These are phyloP conservation scores for Sedum album DNA, from an alignment of 164 flowering plant species.

Conservation along the genomic window DNA sequence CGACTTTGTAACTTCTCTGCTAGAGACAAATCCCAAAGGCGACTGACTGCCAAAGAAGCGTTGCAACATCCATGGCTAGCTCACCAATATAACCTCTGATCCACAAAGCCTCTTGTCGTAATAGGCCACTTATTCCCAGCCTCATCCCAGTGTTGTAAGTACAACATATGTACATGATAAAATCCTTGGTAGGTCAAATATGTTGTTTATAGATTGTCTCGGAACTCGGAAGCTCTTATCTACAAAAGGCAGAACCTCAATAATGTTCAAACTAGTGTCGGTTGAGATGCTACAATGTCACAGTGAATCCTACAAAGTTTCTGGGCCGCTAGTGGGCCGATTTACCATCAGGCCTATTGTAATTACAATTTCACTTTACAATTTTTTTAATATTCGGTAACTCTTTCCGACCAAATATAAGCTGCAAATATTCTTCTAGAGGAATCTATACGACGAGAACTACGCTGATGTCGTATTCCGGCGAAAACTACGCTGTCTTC, in stretches of 20 bases:
- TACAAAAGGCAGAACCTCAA: conserved; percentile 1
- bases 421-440: background rate
- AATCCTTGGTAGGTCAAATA: no score
- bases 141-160: background rate
- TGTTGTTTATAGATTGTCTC: no score
- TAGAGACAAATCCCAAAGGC: conserved; percentile 63
- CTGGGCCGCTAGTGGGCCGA: background rate
- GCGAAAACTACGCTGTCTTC: conserved; percentile 30
- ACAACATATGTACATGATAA: background rate
- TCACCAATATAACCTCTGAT: conserved; percentile 23
- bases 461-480: conserved; percentile 35
- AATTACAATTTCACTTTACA: background rate
- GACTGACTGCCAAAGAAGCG: conserved; percentile 76
- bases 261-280: background rate
- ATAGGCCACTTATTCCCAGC: background rate
- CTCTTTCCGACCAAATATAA: no score
- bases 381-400: no score
- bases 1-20: conserved; percentile 50
- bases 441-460: conserved; percentile 24
- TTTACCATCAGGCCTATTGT: background rate
- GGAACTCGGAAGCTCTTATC: no score
- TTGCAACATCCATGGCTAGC: conserved; percentile 85
- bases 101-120: background rate
- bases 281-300: background rate
- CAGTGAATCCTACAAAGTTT: background rate